Evolutionary conservation across 108 stramenopile species (phyloP), one percentile per base, ranked within the genome.

Genomic region (Aureococcus anophagefferens): DNA sequence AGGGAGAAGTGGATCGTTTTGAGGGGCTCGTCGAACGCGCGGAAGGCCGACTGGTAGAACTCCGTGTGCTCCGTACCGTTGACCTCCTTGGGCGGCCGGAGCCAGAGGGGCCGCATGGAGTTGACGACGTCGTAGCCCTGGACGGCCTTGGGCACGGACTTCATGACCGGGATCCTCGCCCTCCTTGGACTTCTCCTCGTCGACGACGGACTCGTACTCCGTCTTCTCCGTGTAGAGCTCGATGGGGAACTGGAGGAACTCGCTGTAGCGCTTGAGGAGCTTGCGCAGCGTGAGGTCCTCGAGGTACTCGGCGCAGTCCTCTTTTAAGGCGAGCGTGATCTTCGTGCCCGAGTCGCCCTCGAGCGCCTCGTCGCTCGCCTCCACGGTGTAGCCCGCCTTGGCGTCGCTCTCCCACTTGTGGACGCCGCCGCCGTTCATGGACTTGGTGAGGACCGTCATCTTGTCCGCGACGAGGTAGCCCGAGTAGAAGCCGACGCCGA

Each of bases 401-500:
- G 91, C 92, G 34, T 85, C 81, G 66, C 89, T 91, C 40, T 76
- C 73, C 95, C 95, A 96, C 68, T 74, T 66, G 62, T 78, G 84
- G 45, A 80, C 77, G 29, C 79, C 76, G 62, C 74, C 83, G 29
- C 80, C 72, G 74, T 90, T 86, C 87, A 93, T 90, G 33, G 85
- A 85, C 63, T 93, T 91, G 63, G 95, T 92, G 34, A 92, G 78
- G 33, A 99, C 96, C 67, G 91, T 85, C 28, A 99, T 93, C 78
- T 87, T 88, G 70, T 96, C 91, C 64, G 96, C 96, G 11, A 99
- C 94, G 71, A 96, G 86, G 75, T 94, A 98, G 37, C 93, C 93
- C 17, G 94, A 94, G 82, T 99, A 99, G 76, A 99, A 99, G 35
- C 98, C 98, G 14, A 99, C 98, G 72, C 98, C 98, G 76, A 99